These are phyloP conservation scores for Noccaea bulbosa DNA, from an alignment of 345 rosid species.

Conservation along the genomic window DNA sequence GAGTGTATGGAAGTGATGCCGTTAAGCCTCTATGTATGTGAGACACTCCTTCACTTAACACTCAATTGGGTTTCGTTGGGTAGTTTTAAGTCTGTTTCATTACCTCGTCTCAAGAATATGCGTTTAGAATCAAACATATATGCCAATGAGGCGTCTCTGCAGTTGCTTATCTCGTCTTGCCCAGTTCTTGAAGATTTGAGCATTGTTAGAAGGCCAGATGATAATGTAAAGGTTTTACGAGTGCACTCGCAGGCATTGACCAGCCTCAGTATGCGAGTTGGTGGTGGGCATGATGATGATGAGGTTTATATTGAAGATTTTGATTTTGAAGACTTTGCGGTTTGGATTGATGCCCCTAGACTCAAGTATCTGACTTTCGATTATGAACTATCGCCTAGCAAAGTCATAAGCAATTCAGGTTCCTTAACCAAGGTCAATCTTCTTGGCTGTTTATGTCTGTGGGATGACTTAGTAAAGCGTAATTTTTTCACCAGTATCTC, in stretches of 20 bases:
- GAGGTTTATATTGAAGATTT: too few species aligned
- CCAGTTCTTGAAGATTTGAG: not conserved
- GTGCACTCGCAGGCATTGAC: not conserved
- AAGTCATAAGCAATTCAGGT: too few species aligned
- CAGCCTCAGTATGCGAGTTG: not conserved
- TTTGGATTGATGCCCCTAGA: slow-evolving; percentile 4
- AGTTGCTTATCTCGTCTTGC: not conserved
- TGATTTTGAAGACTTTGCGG: not conserved
- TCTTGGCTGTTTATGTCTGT: too few species aligned
- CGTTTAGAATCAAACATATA: slow-evolving; percentile 27
- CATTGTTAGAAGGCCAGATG: not conserved
- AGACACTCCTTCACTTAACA: slow-evolving; percentile 2
- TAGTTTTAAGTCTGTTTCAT: slow-evolving; percentile 12
- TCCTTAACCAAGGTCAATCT: too few species aligned
- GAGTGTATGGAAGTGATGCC: slow-evolving; percentile 22
- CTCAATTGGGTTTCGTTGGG: slow-evolving; percentile 17
- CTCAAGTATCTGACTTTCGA: not conserved
- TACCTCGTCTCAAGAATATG: slow-evolving; percentile 30
- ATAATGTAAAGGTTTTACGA: not conserved
- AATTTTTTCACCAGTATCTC: not conserved
- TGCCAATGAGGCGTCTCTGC: not conserved
- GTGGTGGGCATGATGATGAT: not conserved
- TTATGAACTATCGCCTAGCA: not conserved
- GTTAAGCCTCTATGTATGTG: slow-evolving; percentile 13
- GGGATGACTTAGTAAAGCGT: not conserved